These are phyloP conservation scores for Penicillium sp. DNA, from an alignment of 2,329 filamentous ascomycete species.

Conservation along the genomic window DNA sequence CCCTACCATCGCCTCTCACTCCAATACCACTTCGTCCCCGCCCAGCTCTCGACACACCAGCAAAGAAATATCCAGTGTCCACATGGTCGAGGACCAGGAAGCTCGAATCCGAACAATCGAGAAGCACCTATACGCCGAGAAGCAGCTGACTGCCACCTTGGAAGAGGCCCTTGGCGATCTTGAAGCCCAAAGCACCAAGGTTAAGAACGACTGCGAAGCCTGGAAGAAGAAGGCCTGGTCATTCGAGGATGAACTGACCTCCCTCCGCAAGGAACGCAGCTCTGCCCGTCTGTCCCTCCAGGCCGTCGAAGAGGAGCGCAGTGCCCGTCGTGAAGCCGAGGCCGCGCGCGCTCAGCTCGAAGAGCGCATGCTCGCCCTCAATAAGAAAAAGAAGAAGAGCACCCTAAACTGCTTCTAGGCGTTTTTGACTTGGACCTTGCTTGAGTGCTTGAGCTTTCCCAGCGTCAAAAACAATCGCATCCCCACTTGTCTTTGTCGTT, in stretches of 20 bases:
- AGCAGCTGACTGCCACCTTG: slow-evolving; percentile 89
- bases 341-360: slow-evolving; percentile 84
- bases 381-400: slow-evolving; percentile 90
- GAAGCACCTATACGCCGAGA: slow-evolving; percentile 93
- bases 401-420: slow-evolving; percentile 96
- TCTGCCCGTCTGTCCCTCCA: slow-evolving; percentile 68
- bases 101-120: slow-evolving; percentile 92
- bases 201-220: slow-evolving; percentile 82
- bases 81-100: slow-evolving; percentile 92
- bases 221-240: slow-evolving; percentile 84
- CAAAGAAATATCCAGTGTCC: slow-evolving; percentile 74
- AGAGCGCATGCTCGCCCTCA: slow-evolving; percentile 89
- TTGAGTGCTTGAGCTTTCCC: slow-evolving; percentile 3
- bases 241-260: slow-evolving; percentile 62
- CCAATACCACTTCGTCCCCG: slow-evolving; percentile 54
- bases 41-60: slow-evolving; percentile 70
- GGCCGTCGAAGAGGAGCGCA: slow-evolving; percentile 93
- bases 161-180: slow-evolving; percentile 95
- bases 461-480: slow-evolving; percentile 18
- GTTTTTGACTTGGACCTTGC: background rate
- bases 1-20: slow-evolving; percentile 58
- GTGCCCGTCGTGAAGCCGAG: slow-evolving; percentile 87
- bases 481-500: slow-evolving; percentile 14
- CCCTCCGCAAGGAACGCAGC: slow-evolving; percentile 58
- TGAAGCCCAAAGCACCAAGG: slow-evolving; percentile 85